phyloP scores from a whole-genome alignment of 352 stramenopile species.

The Phytophthora sansomeana region DNA sequence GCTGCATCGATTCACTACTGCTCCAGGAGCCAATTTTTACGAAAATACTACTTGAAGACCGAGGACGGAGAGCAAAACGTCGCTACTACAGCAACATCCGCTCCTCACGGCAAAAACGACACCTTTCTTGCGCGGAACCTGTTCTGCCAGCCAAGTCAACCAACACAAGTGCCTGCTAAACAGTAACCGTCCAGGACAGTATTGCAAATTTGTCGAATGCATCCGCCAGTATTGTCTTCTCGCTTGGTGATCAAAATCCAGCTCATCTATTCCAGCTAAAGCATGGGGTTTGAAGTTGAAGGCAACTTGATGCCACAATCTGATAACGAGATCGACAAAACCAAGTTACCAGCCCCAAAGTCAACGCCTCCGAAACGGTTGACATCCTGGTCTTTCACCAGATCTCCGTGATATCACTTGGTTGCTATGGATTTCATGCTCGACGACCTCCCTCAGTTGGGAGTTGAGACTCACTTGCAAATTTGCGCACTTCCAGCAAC shows the following conservation, averaged over 20 bases:
- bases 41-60: slow-evolving; percentile 23
- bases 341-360: not conserved
- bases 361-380: slow-evolving; percentile 12
- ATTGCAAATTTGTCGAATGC: not conserved
- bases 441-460: not conserved
- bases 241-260: not conserved
- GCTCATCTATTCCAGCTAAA: not conserved
- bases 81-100: not conserved
- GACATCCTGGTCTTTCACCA: slow-evolving; percentile 1
- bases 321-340: slow-evolving; percentile 39
- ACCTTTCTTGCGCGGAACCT: slow-evolving; percentile 14
- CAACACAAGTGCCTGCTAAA: not conserved
- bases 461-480: slow-evolving; percentile 42
- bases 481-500: slow-evolving; percentile 42
- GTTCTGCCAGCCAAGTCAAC: slow-evolving; percentile 33
- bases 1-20: slow-evolving; percentile 36
- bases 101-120: slow-evolving; percentile 11
- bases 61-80: not conserved
- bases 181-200: too few species aligned
- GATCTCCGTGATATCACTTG: not conserved
- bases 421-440: not conserved
- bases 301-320: slow-evolving; percentile 14
- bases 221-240: not conserved
- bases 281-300: slow-evolving; percentile 1
- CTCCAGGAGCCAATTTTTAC: slow-evolving; percentile 34